Percentiles rank a stretch among this genome's conserved stretches.
Conservation (phyloP, 2,329 filamentous ascomycete genomes). For the Cordyceps tenuipes region DNA sequence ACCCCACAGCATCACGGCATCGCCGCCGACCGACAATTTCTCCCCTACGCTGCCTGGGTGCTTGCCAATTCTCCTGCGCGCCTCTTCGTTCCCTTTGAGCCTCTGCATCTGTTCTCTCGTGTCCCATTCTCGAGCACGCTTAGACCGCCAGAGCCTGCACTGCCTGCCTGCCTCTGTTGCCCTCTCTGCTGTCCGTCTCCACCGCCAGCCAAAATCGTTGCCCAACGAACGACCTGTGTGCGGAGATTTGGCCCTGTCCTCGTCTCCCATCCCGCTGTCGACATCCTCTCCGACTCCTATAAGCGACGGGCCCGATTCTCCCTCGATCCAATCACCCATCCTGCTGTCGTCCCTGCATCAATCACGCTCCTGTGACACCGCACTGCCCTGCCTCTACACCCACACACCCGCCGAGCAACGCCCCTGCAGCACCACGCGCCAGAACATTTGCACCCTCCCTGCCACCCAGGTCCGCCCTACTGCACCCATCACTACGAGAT, state of each 20-base stretch:
- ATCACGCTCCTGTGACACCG: constrained; percentile 3
- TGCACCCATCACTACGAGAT: constrained; percentile 19
- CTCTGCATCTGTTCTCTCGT: constrained; percentile 11
- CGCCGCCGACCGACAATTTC: constrained; percentile 17
- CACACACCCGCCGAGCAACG: constrained; percentile 1
- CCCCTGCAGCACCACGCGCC: constrained; percentile 11
- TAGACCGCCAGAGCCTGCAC: constrained; percentile 8
- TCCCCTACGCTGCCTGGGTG: constrained; percentile 13
- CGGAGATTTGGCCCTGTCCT: constrained; percentile 6
- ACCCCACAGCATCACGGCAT: constrained; percentile 22
- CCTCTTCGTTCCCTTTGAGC: constrained; percentile 14
- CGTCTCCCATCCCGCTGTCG: constrained; percentile 1
- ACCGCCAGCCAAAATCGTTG: constrained; percentile 12
- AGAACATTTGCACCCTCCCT: constrained; percentile 11
- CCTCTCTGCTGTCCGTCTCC: constrained; percentile 2
- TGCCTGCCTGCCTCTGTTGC: constrained; percentile 2
- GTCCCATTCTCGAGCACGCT: constrained; percentile 5
- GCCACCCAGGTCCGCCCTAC: constrained; percentile 17
- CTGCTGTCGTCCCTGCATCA: constrained; percentile 3
- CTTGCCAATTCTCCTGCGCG: constrained; percentile 16
- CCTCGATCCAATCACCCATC: constrained; percentile 5
- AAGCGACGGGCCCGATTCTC: constrained; percentile 4
- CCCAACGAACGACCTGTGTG: constrained; percentile 1
- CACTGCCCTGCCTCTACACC: neutral
- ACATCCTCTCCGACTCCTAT: constrained; percentile 5